Conservation (phyloP, 768 basidiomycete genomes). For the Phylloporus scabripes region DNA sequence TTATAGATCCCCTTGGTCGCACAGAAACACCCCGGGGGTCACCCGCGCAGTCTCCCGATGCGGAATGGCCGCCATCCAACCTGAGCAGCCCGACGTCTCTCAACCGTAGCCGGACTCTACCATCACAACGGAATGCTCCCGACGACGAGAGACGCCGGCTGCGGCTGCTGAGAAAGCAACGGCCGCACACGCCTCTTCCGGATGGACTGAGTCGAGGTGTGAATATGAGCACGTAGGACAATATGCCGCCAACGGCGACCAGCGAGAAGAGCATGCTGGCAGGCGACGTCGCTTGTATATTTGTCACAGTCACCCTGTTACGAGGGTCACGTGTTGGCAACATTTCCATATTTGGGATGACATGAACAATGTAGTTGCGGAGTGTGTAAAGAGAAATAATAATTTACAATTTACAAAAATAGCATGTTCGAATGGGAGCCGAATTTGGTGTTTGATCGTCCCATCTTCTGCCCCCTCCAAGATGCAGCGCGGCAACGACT, state of each 20-base stretch:
- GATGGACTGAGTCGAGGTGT: slow-evolving; percentile 16
- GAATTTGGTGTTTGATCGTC: background rate
- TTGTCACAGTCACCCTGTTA: background rate
- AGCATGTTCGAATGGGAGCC: background rate
- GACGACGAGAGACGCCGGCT: slow-evolving; percentile 36
- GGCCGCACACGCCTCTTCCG: slow-evolving; percentile 34
- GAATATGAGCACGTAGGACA: slow-evolving; percentile 20
- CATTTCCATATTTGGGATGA: background rate
- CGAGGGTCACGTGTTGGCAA: background rate
- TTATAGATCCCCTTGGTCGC: slow-evolving; percentile 18
- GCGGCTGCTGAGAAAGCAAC: slow-evolving; percentile 48
- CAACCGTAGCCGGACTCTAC: slow-evolving; percentile 61
- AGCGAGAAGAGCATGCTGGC: background rate
- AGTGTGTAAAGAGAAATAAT: background rate
- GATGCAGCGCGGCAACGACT: slow-evolving; percentile 23
- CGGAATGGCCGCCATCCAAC: slow-evolving; percentile 37
- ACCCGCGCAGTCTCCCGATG: slow-evolving; percentile 43
- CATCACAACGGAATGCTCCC: slow-evolving; percentile 27
- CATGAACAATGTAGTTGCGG: background rate
- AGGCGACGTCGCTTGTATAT: background rate
- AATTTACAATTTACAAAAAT: background rate
- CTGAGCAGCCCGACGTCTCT: slow-evolving; percentile 28
- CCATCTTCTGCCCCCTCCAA: too few species aligned
- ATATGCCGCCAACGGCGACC: slow-evolving; percentile 2
- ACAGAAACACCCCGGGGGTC: slow-evolving; percentile 24